Base-by-base conservation (phyloP, 805 yeast species). In the Barnettozyma siamensis region DNA sequence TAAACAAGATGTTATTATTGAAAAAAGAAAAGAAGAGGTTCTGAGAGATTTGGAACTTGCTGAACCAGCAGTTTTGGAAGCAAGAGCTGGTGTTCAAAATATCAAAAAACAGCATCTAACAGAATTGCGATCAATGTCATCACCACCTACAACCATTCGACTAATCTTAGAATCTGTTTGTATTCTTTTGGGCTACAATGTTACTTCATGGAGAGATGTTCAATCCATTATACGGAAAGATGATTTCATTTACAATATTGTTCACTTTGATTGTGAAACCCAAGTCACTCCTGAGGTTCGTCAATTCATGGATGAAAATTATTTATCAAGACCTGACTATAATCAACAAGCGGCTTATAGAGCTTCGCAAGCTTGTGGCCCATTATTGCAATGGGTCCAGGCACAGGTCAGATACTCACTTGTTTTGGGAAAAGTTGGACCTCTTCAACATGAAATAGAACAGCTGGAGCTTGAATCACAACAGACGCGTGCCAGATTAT, bases 351-450 rank as follows among this genome's bases (percentile, higher is more conserved):
- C 84, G 0, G 95, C 87, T 0, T 76, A 84, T 51, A 68, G 97
- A 31, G 98, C 98, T 5, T 83, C 95, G 60, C 88, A 85, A 55
- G 97, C 97, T 0, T 88, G 97, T 65, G 98, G 96, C 0, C 98
- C 98, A 0, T 64, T 91, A 28, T 55, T 84, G 16, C 80, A 80
- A 46, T 91, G 98, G 98, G 89, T 88, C 0, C 71, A 72, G 40
- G 97, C 98, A 0, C 97, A 91, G 48, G 67, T 88, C n/a, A 66
- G 71, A n/a, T 91, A 83, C 55, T 75, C 91, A 0, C 55, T 75
- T 2, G 83, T 88, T 18, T 63, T 87, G 33, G 83, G 83, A 29
- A 73, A 70, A 38, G 74, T 91, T 20, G 83, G 77, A 1, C 98
- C 98, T 0, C 60, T 91, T 50, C 66, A 79, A 42, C 67, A 67